Conservation (phyloP, 306 rosid species). For the Phaseolus lunatus region DNA sequence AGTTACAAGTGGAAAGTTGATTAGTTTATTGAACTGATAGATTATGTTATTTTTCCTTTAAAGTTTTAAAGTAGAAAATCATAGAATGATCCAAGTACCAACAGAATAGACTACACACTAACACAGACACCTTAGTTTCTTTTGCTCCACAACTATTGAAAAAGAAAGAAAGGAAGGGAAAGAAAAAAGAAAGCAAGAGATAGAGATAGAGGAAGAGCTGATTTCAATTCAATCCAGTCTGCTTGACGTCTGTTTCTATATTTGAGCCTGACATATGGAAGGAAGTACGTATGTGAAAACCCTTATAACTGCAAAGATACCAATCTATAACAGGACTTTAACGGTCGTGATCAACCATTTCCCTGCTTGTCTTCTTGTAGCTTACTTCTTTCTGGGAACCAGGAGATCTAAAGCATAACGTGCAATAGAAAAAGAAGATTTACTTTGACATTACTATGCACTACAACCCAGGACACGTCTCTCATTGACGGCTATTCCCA, state of each 20-base stretch:
- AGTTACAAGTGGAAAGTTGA: conserved; percentile 42
- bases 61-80: conserved; percentile 1
- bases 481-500: conserved; percentile 12
- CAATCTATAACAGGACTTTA: conserved; percentile 52
- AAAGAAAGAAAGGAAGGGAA: background rate
- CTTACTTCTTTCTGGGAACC: conserved; percentile 62
- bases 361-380: conserved; percentile 54
- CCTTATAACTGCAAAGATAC: conserved; percentile 58
- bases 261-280: conserved; percentile 50
- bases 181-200: background rate
- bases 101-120: conserved; percentile 38
- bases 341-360: conserved; percentile 58
- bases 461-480: conserved; percentile 5
- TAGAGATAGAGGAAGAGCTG: background rate
- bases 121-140: conserved; percentile 32
- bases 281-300: conserved; percentile 53
- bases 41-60: background rate
- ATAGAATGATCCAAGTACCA: conserved; percentile 36
- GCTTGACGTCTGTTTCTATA: conserved; percentile 48
- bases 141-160: conserved; percentile 22
- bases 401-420: conserved; percentile 46
- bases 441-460: conserved; percentile 43
- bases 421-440: conserved; percentile 26
- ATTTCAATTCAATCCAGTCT: conserved; percentile 40
- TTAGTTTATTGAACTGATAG: conserved; percentile 44